phyloP scores from a whole-genome alignment of 345 rosid species.

The Boechera retrofracta region DNA sequence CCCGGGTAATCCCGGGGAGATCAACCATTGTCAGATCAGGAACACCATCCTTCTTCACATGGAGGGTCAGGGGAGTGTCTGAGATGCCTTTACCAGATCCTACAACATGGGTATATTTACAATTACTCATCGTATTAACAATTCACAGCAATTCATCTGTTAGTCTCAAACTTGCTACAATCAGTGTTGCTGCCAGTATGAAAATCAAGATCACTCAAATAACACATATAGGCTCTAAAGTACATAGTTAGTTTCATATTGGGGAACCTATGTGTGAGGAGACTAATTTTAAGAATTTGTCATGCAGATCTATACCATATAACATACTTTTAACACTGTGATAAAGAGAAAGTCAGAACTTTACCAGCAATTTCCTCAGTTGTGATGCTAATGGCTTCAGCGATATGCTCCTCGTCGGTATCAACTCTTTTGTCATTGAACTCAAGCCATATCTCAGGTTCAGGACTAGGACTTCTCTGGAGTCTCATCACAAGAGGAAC shows the following conservation, averaged over 20 bases:
- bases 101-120: conserved; percentile 5
- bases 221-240: no score
- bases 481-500: conserved; percentile 66
- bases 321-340: background rate
- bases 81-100: conserved; percentile 58
- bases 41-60: conserved; percentile 55
- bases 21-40: conserved; percentile 72
- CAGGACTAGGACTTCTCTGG: conserved; percentile 36
- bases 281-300: background rate
- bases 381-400: conserved; percentile 47
- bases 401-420: conserved; percentile 46
- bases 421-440: conserved; percentile 28
- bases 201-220: no score
- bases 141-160: no score
- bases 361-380: conserved; percentile 53
- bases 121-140: background rate
- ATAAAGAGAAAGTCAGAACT: background rate
- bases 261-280: no score
- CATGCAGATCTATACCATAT: background rate
- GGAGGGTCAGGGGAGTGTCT: conserved; percentile 51
- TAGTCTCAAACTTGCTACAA: no score
- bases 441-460: conserved; percentile 46
- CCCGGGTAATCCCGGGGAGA: conserved; percentile 67
- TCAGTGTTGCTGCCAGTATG: no score
- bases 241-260: background rate